These are phyloP conservation scores for Achaetomiella virescens DNA, from an alignment of 495 filamentous ascomycete species.

Conservation along the genomic window DNA sequence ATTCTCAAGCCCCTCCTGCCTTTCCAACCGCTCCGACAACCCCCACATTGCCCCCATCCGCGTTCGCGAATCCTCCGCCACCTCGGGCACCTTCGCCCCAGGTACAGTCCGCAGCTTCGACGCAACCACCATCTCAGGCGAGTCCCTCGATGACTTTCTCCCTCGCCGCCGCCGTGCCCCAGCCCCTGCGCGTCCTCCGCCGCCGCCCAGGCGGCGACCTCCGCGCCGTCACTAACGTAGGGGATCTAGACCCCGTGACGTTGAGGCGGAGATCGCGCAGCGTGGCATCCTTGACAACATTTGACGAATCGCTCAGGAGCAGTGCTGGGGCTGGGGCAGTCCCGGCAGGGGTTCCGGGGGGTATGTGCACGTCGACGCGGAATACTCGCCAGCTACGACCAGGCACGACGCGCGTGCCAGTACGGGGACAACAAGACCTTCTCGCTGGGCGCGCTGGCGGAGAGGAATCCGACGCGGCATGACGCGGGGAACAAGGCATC, in stretches of 20 bases:
- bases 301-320: slow-evolving; percentile 60
- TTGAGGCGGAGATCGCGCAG: slow-evolving; percentile 54
- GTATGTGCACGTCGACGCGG: slow-evolving; percentile 40
- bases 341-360: no score
- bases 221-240: slow-evolving; percentile 67
- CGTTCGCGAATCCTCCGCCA: slow-evolving; percentile 68
- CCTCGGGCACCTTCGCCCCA: slow-evolving; percentile 54
- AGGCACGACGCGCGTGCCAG: no score
- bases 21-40: slow-evolving; percentile 37
- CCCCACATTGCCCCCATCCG: no score
- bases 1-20: slow-evolving; percentile 34
- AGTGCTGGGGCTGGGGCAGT: no score
- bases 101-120: slow-evolving; percentile 56
- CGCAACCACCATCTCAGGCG: slow-evolving; percentile 48
- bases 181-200: slow-evolving; percentile 61
- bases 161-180: slow-evolving; percentile 34
- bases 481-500: no score
- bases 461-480: slow-evolving; percentile 36
- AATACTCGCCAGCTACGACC: slow-evolving; percentile 38
- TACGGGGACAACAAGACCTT: slow-evolving; percentile 39
- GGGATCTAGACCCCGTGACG: slow-evolving; percentile 52
- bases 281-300: slow-evolving; percentile 60
- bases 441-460: slow-evolving; percentile 54
- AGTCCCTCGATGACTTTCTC: slow-evolving; percentile 29
- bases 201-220: slow-evolving; percentile 86